A percentile compares a stretch with the other conserved stretches of the same genome.
Conservation (phyloP, 2,329 filamentous ascomycete genomes). For the Colletotrichum salicis region DNA sequence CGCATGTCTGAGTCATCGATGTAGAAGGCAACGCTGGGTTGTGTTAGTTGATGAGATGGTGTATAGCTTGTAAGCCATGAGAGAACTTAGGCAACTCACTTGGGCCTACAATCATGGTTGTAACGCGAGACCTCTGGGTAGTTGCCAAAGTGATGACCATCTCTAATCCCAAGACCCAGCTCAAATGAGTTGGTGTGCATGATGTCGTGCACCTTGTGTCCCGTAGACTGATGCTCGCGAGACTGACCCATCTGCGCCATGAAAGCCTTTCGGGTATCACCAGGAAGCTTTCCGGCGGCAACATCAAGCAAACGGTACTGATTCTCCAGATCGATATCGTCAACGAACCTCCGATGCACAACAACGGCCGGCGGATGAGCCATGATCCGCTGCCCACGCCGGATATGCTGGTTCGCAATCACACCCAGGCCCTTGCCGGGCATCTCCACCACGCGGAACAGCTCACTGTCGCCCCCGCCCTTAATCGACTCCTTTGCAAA, state of each 20-base stretch:
- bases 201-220: constrained; percentile 42
- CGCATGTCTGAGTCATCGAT: constrained; percentile 44
- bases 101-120: constrained; percentile 50
- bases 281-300: constrained; percentile 41
- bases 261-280: constrained; percentile 37
- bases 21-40: constrained; percentile 42
- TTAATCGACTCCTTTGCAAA: not conserved
- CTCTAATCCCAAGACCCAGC: constrained; percentile 30
- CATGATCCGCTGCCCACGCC: constrained; percentile 46
- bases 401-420: constrained; percentile 44
- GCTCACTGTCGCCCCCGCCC: constrained; percentile 9
- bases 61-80: not conserved
- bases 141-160: constrained; percentile 40
- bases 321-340: constrained; percentile 36
- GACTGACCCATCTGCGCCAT: constrained; percentile 41
- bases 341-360: constrained; percentile 39
- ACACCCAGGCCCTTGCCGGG: constrained; percentile 46
- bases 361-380: constrained; percentile 43
- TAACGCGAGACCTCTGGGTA: constrained; percentile 40
- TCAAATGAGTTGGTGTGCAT: constrained; percentile 50
- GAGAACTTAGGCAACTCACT: constrained; percentile 39
- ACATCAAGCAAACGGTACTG: constrained; percentile 43
- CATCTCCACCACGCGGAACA: constrained; percentile 35
- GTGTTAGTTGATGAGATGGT: constrained; percentile 39
- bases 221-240: constrained; percentile 28